A percentile compares a stretch with the other conserved stretches of the same genome.
Evolutionary conservation across 306 rosid genomes (phyloP).

Genomic region (Prunus armeniaca): DNA sequence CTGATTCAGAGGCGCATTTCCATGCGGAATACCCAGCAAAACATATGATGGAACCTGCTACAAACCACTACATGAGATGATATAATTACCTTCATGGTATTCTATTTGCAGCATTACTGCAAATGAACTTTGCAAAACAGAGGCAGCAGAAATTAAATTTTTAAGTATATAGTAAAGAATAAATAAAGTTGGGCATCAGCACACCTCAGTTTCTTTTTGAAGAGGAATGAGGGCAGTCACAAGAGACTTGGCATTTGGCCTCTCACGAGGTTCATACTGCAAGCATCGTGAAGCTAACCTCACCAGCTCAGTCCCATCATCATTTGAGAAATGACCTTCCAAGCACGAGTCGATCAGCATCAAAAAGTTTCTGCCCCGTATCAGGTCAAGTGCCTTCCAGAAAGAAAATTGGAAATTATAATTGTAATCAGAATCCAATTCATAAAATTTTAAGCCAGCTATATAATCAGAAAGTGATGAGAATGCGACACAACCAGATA

Average conservation of each 20-base stretch:
- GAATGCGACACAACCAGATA: slow-evolving; percentile 5
- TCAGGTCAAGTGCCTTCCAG: slow-evolving; percentile 85
- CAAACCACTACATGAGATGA: slow-evolving; percentile 33
- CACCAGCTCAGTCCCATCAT: slow-evolving; percentile 84
- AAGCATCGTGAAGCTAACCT: slow-evolving; percentile 85
- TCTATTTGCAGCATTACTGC: slow-evolving; percentile 6
- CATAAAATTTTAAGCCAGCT: neutral
- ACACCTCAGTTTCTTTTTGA: slow-evolving; percentile 87
- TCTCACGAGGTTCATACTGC: slow-evolving; percentile 88
- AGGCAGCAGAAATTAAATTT: slow-evolving; percentile 25
- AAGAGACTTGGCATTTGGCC: slow-evolving; percentile 88
- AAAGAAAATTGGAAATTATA: slow-evolving; percentile 15
- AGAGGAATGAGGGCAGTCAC: slow-evolving; percentile 70
- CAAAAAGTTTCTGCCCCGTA: slow-evolving; percentile 69
- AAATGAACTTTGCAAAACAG: slow-evolving; percentile 18
- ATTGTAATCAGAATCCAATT: neutral
- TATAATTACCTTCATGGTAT: neutral
- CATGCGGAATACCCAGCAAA: slow-evolving; percentile 74
- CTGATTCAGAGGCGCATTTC: slow-evolving; percentile 53
- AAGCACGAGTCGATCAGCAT: slow-evolving; percentile 87
- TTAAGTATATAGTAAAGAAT: slow-evolving; percentile 6
- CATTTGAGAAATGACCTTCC: slow-evolving; percentile 85
- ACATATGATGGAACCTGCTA: slow-evolving; percentile 65
- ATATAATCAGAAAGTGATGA: neutral
- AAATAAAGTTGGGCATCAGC: slow-evolving; percentile 4